Evolutionary conservation across 306 rosid species (phyloP).

Genomic region (Rosa multiflora): DNA sequence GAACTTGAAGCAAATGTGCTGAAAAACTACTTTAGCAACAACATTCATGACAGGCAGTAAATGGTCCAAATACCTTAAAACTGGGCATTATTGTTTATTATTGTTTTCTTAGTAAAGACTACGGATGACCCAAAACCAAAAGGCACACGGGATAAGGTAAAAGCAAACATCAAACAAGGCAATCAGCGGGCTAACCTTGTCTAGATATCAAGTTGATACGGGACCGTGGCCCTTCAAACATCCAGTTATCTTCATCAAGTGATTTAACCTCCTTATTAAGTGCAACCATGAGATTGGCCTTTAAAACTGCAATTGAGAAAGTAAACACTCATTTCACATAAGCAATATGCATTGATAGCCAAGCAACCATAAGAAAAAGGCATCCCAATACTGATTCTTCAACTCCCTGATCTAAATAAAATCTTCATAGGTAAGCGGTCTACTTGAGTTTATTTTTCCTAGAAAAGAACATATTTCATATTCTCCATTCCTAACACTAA

Average conservation of each 20-base stretch:
- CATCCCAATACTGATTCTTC: neutral
- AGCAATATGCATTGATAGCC: neutral
- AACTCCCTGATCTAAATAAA: neutral
- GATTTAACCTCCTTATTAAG: conserved; percentile 86
- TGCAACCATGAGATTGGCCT: conserved; percentile 72
- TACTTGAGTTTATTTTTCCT: neutral
- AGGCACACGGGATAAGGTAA: neutral
- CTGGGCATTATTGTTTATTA: neutral
- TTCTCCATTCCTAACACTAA: neutral
- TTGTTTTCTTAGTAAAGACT: neutral
- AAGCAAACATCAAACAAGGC: conserved; percentile 3
- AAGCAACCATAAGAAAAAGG: neutral
- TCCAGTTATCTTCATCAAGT: conserved; percentile 88
- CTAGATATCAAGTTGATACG: conserved; percentile 71
- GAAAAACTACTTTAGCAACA: neutral
- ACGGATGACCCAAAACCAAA: conserved; percentile 17
- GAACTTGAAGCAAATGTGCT: neutral
- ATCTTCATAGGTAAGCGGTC: neutral
- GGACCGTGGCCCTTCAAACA: conserved; percentile 93
- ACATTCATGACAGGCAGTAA: neutral
- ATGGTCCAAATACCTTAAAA: neutral
- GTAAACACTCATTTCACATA: neutral
- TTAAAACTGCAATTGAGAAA: conserved; percentile 50
- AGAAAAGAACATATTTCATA: neutral
- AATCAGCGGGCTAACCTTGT: conserved; percentile 39